Evolutionary conservation across 306 rosid genomes (phyloP), one percentile per base, ranked within the genome.

Genomic region (Vigna nakashimae): DNA sequence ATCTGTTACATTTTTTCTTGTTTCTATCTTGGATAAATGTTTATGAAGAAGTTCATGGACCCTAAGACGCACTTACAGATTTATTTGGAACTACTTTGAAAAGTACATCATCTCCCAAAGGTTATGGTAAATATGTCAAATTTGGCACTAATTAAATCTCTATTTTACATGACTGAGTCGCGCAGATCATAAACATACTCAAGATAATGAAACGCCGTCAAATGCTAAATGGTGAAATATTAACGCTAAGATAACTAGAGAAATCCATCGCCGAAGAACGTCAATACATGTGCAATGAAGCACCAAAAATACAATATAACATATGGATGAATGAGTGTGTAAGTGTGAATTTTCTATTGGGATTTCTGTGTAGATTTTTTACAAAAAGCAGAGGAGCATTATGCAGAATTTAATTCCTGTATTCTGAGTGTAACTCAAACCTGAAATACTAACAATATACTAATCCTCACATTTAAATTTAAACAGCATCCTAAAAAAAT

Each of bases 91-190:
- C 60, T n/a, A 48, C 11, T 48, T 7, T 40, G 17, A 24, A 68
- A 34, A 76, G 66, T 11, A 22, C 10, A 45, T 22, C 24, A 50
- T 38, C 72, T 62, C 64, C 22, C 32, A 51, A 42, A 34, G 40
- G 34, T 13, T 71, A 71, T 3, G 72, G 9, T 34, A 40, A 51
- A 71, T 63, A 71, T 79, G 34, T 28, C 50, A 80, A 72, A 50
- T 53, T 80, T 53, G 18, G 43, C 18, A 28, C 57, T 10, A 34
- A 60, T 49, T 46, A 17, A 70, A 69, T 78, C 76, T 40, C 20
- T 13, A 10, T 46, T 11, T 43, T 11, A 11, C 55, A 68, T 56
- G 38, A 28, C 5, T 36, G 12, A 57, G 49, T 32, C 7, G 24
- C 9, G 64, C 45, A n/a, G 26, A 24, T 72, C 57, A 16, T 18